phyloP scores from a whole-genome alignment of 768 basidiomycete species.

The Ephemerocybe angulata region DNA sequence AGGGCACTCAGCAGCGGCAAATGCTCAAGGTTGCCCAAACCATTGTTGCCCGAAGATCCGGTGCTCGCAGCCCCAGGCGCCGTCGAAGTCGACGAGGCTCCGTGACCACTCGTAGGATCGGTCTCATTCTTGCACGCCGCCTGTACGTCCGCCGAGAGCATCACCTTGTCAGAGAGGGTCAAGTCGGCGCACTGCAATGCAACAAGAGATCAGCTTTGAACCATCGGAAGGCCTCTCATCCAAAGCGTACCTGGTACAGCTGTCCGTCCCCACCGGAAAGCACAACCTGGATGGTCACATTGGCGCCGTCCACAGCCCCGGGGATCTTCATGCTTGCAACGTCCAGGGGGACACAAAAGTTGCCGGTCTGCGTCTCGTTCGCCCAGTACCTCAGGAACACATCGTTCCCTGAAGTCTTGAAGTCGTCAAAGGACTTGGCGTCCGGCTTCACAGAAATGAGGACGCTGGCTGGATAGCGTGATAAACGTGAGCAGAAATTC shows the following conservation, averaged over 20 bases:
- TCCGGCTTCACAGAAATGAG: constrained; percentile 54
- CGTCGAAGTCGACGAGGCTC: neutral
- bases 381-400: constrained; percentile 43
- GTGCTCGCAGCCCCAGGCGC: neutral
- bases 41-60: neutral
- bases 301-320: constrained; percentile 52
- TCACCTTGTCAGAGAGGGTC: constrained; percentile 50
- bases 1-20: neutral
- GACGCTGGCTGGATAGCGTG: constrained; percentile 40
- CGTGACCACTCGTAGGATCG: neutral
- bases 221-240: neutral
- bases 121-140: constrained; percentile 6
- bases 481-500: constrained; percentile 9
- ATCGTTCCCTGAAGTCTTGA: constrained; percentile 37
- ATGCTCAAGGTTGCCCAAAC: neutral
- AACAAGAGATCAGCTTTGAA: neutral
- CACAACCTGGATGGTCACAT: constrained; percentile 66
- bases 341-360: constrained; percentile 63
- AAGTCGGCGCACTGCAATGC: constrained; percentile 66
- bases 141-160: constrained; percentile 24
- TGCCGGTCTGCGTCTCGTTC: constrained; percentile 47
- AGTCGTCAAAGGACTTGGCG: constrained; percentile 60
- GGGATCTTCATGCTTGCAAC: constrained; percentile 43
- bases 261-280: constrained; percentile 64
- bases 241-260: constrained; percentile 55